A percentile compares a stretch with the other conserved stretches of the same genome.
Conservation (phyloP, 768 basidiomycete genomes). For the Sutorius australiensis region DNA sequence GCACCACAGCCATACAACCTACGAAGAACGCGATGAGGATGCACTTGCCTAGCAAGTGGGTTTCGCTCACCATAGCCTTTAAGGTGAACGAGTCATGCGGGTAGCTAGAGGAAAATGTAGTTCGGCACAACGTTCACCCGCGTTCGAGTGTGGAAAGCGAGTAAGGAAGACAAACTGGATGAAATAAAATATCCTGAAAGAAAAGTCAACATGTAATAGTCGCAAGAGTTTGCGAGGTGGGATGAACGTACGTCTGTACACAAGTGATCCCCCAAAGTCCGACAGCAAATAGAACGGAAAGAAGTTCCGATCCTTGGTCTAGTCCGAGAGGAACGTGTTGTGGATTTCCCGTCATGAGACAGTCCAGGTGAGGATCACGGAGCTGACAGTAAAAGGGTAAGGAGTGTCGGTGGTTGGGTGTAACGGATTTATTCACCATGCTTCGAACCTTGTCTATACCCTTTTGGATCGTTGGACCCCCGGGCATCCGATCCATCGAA, state of each 20-base stretch:
- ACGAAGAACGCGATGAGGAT: background rate
- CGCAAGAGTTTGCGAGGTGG: background rate
- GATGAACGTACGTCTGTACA: conserved; percentile 16
- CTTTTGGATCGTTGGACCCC: background rate
- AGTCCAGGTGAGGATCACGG: background rate
- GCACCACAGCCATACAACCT: conserved; percentile 21
- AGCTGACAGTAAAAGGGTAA: background rate
- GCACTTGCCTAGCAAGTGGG: background rate
- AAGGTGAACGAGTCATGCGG: conserved; percentile 1
- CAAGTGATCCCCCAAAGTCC: conserved; percentile 26
- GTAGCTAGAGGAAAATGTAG: conserved; percentile 2
- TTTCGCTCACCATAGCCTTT: conserved; percentile 10
- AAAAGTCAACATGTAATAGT: background rate
- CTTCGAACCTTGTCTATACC: background rate
- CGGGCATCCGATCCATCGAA: background rate
- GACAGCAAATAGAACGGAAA: conserved; percentile 15
- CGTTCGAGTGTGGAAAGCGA: background rate
- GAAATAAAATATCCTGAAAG: conserved; percentile 16
- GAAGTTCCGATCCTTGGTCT: conserved; percentile 14
- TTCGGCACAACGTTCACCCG: background rate
- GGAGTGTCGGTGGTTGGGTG: background rate
- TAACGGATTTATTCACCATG: background rate
- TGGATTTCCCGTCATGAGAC: background rate
- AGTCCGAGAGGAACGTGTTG: background rate
- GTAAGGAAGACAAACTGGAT: conserved; percentile 11